Base-by-base conservation (phyloP, 139 green algal species). In the Picocystis salinarum region DNA sequence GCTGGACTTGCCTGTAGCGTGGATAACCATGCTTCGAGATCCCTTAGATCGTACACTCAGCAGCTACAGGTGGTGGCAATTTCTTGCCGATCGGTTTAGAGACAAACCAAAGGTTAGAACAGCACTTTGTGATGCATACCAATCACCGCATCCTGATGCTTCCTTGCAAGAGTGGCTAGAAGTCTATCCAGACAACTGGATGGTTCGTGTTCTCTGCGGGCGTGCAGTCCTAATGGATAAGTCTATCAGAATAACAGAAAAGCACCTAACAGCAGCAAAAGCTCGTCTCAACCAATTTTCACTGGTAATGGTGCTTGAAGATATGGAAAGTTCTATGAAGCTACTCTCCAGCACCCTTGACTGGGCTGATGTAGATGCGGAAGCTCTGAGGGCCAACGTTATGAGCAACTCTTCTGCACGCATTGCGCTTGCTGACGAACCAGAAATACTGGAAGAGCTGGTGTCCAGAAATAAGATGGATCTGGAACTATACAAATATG, bases 171-270 rank as follows among this genome's bases (percentile, higher is more conserved):
- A 44, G 15, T 51, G 23, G 41, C n/a, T 51, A 5, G 44, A 46
- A 15, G 24, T 36, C 23, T 51, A 45, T 18, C 44, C 44, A n/a
- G 44, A 51, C 24, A 51, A 51, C 44, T 51, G 44, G 44, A 18
- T 39, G 44, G 40, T 30, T 15, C 5, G 44, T 28, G 18, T 30
- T 5, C 22, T 51, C 6, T 30, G 39, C 5, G 44, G 44, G 44
- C 18, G 5, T 15, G 22, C n/a, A 5, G 12, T n/a, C 5, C 24
- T 51, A 5, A n/a, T 51, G 44, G 27, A 30, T 5, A 18, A 15
- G 5, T n/a, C 5, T 6, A 11, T 5, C 23, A 6, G n/a, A 23
- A 46, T 6, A 33, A 9, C 25, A 7, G 11, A 44, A 7, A 36
- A 48, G 25, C 23, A 51, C 12, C 6, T 51, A 19, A 46, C n/a